phyloP scores from a whole-genome alignment of 805 yeast genomes.

The Lipomyces mesembrius region DNA sequence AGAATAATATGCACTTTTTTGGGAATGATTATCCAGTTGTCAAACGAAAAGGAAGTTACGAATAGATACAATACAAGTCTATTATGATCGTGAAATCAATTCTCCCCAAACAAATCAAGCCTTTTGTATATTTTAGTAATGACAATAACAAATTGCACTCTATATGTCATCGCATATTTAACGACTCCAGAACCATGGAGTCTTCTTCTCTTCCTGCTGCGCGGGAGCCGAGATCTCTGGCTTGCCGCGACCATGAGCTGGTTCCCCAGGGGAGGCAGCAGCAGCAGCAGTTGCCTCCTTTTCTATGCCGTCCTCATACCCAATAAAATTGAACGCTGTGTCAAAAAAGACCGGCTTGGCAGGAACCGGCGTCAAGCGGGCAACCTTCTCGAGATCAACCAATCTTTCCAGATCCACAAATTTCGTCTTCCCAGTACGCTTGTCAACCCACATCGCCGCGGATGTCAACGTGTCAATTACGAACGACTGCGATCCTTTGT shows the following conservation, averaged over 20 bases:
- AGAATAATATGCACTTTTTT: not conserved
- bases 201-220: conserved; percentile 11
- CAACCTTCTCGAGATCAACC: conserved; percentile 43
- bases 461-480: conserved; percentile 52
- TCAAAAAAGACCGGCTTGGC: conserved; percentile 92
- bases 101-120: not conserved
- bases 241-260: not conserved
- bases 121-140: not conserved
- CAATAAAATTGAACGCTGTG: conserved; percentile 81
- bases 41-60: no score
- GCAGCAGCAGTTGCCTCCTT: conserved; percentile 1
- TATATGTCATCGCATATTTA: not conserved
- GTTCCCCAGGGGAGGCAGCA: not conserved
- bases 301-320: conserved; percentile 19
- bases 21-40: no score
- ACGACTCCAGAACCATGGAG: conserved; percentile 35
- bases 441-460: not conserved
- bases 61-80: no score
- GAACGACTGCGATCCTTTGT: conserved; percentile 37
- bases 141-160: not conserved
- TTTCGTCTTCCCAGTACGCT: conserved; percentile 37
- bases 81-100: no score
- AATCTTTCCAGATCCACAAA: conserved; percentile 41
- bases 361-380: conserved; percentile 61
- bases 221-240: not conserved